phyloP scores from a whole-genome alignment of 2,329 filamentous ascomycete species.

The Colletotrichum tanaceti region DNA sequence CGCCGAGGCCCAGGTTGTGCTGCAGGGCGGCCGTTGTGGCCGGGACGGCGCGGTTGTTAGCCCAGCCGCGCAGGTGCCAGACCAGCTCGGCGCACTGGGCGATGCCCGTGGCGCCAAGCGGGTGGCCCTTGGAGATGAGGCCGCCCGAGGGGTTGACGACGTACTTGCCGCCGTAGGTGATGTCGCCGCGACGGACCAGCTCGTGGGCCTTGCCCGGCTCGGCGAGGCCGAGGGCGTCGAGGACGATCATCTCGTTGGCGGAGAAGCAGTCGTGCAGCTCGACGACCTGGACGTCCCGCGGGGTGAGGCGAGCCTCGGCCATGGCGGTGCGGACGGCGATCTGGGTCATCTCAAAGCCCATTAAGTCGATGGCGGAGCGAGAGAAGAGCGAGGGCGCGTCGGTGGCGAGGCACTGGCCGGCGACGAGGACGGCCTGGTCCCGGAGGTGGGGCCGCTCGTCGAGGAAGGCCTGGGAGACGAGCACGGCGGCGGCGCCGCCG shows the following conservation, averaged over 20 bases:
- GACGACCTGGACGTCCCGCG: slow-evolving; percentile 77
- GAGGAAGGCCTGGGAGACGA: slow-evolving; percentile 91
- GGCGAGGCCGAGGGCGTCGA: slow-evolving; percentile 86
- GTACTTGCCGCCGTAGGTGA: slow-evolving; percentile 87
- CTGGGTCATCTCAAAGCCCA: slow-evolving; percentile 88
- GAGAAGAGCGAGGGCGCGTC: slow-evolving; percentile 85
- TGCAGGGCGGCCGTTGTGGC: slow-evolving; percentile 81
- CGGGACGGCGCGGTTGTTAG: slow-evolving; percentile 82
- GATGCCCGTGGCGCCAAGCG: slow-evolving; percentile 91
- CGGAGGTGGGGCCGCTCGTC: slow-evolving; percentile 85
- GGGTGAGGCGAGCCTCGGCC: slow-evolving; percentile 75
- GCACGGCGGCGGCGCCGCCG: slow-evolving; percentile 86
- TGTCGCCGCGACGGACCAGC: slow-evolving; percentile 85
- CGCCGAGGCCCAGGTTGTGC: slow-evolving; percentile 93
- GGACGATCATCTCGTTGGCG: slow-evolving; percentile 90
- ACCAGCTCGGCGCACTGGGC: slow-evolving; percentile 95
- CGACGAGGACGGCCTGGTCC: slow-evolving; percentile 86
- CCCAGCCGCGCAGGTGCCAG: slow-evolving; percentile 96
- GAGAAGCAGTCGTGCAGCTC: slow-evolving; percentile 98
- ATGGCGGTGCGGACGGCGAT: slow-evolving; percentile 77
- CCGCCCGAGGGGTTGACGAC: slow-evolving; percentile 95
- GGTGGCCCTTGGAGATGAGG: slow-evolving; percentile 95
- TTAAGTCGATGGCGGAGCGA: slow-evolving; percentile 82
- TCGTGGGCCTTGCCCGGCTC: slow-evolving; percentile 89
- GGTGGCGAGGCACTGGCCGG: slow-evolving; percentile 88